phyloP scores from a whole-genome alignment of 495 filamentous ascomycete genomes.

The Friedmanniomyces endolithicus region DNA sequence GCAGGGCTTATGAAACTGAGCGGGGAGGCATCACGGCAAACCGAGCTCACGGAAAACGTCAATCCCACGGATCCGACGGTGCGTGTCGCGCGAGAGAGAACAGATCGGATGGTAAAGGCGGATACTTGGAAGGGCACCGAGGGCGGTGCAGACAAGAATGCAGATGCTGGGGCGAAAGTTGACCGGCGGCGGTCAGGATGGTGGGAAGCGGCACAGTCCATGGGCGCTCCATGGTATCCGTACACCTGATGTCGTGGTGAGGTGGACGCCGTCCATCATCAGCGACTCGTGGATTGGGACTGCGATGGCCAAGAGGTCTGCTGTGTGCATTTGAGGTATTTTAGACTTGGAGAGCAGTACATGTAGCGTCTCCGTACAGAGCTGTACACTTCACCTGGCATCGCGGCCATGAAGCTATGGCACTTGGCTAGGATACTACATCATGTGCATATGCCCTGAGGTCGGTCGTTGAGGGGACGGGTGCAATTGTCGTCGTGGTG shows the following conservation, averaged over 20 bases:
- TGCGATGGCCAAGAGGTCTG: background rate
- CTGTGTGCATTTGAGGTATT: too few species aligned
- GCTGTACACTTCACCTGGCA: too few species aligned
- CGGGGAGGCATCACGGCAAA: background rate
- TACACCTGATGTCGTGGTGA: background rate
- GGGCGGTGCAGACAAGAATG: background rate
- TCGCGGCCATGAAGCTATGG: too few species aligned
- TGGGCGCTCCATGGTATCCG: background rate
- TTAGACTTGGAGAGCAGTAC: too few species aligned
- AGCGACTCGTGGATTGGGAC: background rate
- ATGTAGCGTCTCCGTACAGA: too few species aligned
- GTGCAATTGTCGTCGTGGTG: too few species aligned
- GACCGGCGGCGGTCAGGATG: background rate
- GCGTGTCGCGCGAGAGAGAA: background rate
- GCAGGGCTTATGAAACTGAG: background rate
- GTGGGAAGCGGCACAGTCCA: background rate
- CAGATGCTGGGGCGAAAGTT: background rate
- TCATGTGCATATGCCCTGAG: too few species aligned
- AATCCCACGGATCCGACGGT: background rate
- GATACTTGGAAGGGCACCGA: background rate
- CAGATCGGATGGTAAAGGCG: background rate
- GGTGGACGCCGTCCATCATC: background rate
- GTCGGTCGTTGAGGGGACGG: too few species aligned
- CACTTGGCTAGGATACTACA: too few species aligned
- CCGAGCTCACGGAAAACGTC: background rate